phyloP scores from a whole-genome alignment of 75 land plant genomes.

The Pinus albicaulis region DNA sequence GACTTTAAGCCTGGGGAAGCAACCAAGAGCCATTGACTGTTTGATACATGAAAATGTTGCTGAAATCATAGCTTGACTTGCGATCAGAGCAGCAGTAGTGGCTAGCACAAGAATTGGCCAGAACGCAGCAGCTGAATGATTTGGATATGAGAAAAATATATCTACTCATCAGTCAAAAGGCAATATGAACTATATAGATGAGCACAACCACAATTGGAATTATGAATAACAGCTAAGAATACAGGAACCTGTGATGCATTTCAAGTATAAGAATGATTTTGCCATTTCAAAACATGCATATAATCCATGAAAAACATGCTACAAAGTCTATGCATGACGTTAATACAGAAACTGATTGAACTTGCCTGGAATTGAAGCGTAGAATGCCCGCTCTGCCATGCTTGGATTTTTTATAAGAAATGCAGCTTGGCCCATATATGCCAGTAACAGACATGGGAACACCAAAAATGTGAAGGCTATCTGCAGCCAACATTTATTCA shows the following conservation, averaged over 20 bases:
- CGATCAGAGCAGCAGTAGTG: conserved; percentile 77
- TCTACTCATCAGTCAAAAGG: background rate
- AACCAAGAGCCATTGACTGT: conserved; percentile 83
- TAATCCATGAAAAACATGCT: background rate
- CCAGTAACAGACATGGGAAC: conserved; percentile 82
- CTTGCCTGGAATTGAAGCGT: conserved; percentile 82
- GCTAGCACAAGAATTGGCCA: conserved; percentile 86
- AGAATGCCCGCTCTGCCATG: conserved; percentile 55
- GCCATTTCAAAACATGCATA: background rate
- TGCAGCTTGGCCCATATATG: conserved; percentile 96
- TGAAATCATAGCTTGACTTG: conserved; percentile 88
- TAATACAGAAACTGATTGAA: background rate
- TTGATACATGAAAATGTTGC: conserved; percentile 85
- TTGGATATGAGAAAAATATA: background rate
- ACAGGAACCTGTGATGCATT: background rate
- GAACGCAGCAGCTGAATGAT: conserved; percentile 58
- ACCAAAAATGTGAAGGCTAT: conserved; percentile 86
- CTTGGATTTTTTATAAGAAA: conserved; percentile 59
- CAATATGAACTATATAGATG: background rate
- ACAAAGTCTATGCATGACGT: background rate
- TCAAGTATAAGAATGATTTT: conserved; percentile 1
- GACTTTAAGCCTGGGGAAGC: conserved; percentile 91
- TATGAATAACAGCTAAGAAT: no score
- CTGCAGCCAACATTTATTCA: conserved; percentile 37
- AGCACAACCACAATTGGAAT: background rate